phyloP scores from a whole-genome alignment of 2,329 filamentous ascomycete species.

The Fusarium sp. region DNA sequence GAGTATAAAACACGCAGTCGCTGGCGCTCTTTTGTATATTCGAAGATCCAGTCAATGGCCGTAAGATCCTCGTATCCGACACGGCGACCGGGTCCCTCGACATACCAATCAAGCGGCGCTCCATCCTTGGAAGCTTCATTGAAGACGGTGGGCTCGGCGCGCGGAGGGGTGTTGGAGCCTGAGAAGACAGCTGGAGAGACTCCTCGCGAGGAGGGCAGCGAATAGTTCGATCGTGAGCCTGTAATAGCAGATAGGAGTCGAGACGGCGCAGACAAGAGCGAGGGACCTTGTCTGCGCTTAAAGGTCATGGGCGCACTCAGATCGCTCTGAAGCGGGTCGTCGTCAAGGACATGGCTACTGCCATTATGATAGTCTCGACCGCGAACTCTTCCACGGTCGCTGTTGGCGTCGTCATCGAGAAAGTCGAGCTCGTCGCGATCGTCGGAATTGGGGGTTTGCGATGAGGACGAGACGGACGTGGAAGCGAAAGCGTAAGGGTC shows the following conservation, averaged over 20 bases:
- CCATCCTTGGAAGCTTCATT: conserved; percentile 61
- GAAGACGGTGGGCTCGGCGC: conserved; percentile 31
- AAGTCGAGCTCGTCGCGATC: conserved; percentile 65
- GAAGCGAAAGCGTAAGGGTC: conserved; percentile 57
- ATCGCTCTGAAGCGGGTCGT: conserved; percentile 70
- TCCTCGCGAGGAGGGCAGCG: conserved; percentile 35
- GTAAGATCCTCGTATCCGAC: conserved; percentile 97
- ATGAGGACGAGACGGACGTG: conserved; percentile 51
- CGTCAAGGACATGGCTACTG: conserved; percentile 61
- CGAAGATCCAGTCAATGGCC: conserved; percentile 99
- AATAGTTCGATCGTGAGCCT: conserved; percentile 36
- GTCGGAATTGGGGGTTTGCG: conserved; percentile 54
- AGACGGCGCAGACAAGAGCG: conserved; percentile 62
- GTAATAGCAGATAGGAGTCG: conserved; percentile 67
- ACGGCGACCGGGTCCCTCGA: conserved; percentile 88
- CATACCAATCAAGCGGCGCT: conserved; percentile 82
- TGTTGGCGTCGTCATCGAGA: conserved; percentile 52
- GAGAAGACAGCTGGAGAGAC: conserved; percentile 38
- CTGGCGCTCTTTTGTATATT: conserved; percentile 96
- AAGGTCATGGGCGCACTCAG: conserved; percentile 74
- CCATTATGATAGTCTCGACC: conserved; percentile 18
- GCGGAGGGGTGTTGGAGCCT: conserved; percentile 28
- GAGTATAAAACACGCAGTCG: conserved; percentile 83
- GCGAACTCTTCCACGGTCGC: conserved; percentile 25
- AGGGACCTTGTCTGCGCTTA: conserved; percentile 76